A percentile compares a stretch with the other conserved stretches of the same genome.
Conservation (phyloP, 495 filamentous ascomycete genomes). For the Endocarpon pusillum region DNA sequence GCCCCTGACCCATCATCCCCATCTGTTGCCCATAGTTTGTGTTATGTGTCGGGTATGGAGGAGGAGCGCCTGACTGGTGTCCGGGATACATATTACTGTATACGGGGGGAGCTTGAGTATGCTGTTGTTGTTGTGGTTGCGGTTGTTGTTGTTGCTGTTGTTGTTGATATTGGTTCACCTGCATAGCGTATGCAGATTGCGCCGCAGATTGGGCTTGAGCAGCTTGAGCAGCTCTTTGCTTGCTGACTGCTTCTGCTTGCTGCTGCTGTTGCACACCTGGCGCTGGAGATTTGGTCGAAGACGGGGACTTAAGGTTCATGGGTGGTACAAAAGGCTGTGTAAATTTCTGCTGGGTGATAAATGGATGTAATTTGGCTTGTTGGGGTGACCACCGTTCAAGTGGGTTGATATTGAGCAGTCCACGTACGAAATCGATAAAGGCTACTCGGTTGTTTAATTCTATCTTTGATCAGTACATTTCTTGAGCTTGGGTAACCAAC, state of each 20-base stretch:
- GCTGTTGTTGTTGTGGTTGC: conserved; percentile 30
- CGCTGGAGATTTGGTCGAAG: conserved; percentile 69
- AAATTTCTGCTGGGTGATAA: conserved; percentile 97
- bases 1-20: conserved; percentile 44
- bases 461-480: conserved; percentile 25
- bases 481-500: too few species aligned
- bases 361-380: conserved; percentile 92
- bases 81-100: conserved; percentile 74
- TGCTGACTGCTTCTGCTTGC: conserved; percentile 78
- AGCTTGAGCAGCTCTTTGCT: conserved; percentile 56
- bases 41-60: conserved; percentile 62
- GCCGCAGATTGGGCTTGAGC: conserved; percentile 32
- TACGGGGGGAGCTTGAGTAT: conserved; percentile 37
- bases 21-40: conserved; percentile 58
- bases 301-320: conserved; percentile 81
- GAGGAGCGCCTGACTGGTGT: conserved; percentile 60
- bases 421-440: conserved; percentile 99
- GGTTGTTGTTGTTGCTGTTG: conserved; percentile 31
- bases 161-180: conserved; percentile 40
- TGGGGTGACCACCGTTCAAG: conserved; percentile 96
- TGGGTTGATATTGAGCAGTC: conserved; percentile 84
- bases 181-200: conserved; percentile 34
- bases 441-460: conserved; percentile 96
- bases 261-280: conserved; percentile 97
- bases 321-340: conserved; percentile 93